Evolutionary conservation across 225 moss, liverwort and hornwort genomes (phyloP).

Genomic region (Bryum argenteum): DNA sequence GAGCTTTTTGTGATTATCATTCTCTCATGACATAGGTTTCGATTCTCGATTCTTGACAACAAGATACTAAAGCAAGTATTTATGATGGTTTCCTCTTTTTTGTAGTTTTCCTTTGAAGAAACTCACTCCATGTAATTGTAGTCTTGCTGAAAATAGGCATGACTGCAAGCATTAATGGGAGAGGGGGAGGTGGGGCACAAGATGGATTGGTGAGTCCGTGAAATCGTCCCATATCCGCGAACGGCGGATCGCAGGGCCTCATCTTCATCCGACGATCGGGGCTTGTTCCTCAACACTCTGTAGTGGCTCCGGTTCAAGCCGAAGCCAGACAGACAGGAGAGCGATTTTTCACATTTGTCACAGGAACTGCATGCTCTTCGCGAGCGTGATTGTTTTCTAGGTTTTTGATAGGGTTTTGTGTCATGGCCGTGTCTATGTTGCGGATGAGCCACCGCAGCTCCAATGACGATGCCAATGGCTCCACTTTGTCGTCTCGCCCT

Average conservation of each 20-base stretch:
- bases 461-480: conserved; percentile 13
- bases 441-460: conserved; percentile 31
- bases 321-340: neutral
- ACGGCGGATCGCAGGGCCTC: conserved; percentile 17
- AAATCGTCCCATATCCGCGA: neutral
- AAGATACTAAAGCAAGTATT: too few relatives aligned
- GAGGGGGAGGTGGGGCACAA: neutral
- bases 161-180: too few relatives aligned
- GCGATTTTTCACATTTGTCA: neutral
- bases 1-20: too few relatives aligned
- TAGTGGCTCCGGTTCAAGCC: neutral
- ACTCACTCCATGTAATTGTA: too few relatives aligned
- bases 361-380: neutral
- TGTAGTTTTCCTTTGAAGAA: too few relatives aligned
- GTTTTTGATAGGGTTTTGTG: conserved; percentile 13
- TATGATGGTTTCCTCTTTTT: too few relatives aligned
- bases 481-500: neutral
- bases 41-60: too few relatives aligned
- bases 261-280: conserved; percentile 7
- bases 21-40: too few relatives aligned
- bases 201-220: neutral
- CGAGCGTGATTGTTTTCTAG: neutral
- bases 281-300: neutral
- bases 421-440: conserved; percentile 38
- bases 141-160: too few relatives aligned